Evolutionary conservation across 2,329 filamentous ascomycete genomes (phyloP).

Genomic region (Ophiocordyceps robertsii): DNA sequence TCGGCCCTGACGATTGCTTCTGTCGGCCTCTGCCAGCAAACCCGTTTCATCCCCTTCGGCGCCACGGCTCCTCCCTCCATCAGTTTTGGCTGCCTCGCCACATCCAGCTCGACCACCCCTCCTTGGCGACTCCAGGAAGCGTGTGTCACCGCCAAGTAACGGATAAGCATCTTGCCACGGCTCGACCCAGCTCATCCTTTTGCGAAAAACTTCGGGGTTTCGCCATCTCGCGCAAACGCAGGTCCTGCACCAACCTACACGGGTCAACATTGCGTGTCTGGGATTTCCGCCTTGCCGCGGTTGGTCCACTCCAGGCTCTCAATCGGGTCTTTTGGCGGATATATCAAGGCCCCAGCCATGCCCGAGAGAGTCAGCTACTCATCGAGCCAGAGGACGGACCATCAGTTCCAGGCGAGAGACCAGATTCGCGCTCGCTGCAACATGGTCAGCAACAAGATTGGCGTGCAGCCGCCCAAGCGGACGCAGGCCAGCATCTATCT

Average conservation of each 20-base stretch:
- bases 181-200: not conserved
- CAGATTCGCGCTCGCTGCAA: not conserved
- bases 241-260: not conserved
- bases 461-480: constrained; percentile 11
- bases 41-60: no score
- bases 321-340: not conserved
- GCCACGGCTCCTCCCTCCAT: no score
- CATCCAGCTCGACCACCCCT: no score
- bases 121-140: not conserved
- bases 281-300: not conserved
- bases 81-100: no score
- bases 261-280: not conserved
- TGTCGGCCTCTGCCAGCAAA: no score
- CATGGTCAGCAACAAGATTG: constrained; percentile 7
- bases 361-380: not conserved
- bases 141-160: not conserved
- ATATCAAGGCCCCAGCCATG: constrained; percentile 2
- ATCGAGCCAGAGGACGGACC: not conserved
- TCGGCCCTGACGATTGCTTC: no score
- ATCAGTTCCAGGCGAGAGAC: not conserved
- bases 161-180: not conserved
- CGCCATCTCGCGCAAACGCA: not conserved
- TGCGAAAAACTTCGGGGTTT: not conserved
- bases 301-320: not conserved
- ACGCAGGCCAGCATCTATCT: constrained; percentile 7